Base-by-base conservation (phyloP, 2,329 filamentous ascomycete genomes). In the Xylaria multiplex region DNA sequence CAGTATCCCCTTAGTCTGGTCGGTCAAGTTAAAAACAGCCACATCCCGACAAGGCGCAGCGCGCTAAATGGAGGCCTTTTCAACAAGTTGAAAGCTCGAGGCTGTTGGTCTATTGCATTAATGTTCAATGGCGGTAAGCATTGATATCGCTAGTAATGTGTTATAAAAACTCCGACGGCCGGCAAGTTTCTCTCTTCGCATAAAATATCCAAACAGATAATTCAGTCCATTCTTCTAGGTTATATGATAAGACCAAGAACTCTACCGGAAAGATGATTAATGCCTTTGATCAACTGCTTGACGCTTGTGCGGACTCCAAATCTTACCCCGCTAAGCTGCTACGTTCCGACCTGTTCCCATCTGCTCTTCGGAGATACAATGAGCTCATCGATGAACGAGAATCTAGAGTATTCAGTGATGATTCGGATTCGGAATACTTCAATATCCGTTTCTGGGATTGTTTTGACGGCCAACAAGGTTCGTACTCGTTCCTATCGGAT, bases 311-410 rank as follows among this genome's bases (percentile, higher is more conserved):
- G 11, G 24, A 57, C 19, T 8, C 53, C 7, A 35, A 19, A 3
- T 65, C 63, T 4, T 65, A 61, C 63, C 63, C 63, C 22, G n/a
- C 63, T 2, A 9, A 14, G 19, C 52, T 65, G 1, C 16, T 32
- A 8, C 19, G n/a, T 9, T 45, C 62, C 1, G 16, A 55, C 2
- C 14, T 57, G 13, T 57, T 61, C 9, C 57, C 49, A 11, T 24
- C 61, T 7, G 3, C 52, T 3, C 62, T 60, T 13, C 46, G 9
- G 8, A 46, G 14, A 30, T 61, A 65, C 16, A 14, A 30, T 14
- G 52, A 65, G 1, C 16, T 56, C 3, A 22, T 65, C 13, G n/a
- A 45, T 8, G 63, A 65, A 37, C 50, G 43, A 45, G 52, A 30
- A 16, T n/a, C 52, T 1, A 16, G 37, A 4, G 49, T 65, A 0